Evolutionary conservation across 2,329 filamentous ascomycete species (phyloP), one percentile per base, ranked within the genome.

Genomic region (Neocatenulostroma microsporum): DNA sequence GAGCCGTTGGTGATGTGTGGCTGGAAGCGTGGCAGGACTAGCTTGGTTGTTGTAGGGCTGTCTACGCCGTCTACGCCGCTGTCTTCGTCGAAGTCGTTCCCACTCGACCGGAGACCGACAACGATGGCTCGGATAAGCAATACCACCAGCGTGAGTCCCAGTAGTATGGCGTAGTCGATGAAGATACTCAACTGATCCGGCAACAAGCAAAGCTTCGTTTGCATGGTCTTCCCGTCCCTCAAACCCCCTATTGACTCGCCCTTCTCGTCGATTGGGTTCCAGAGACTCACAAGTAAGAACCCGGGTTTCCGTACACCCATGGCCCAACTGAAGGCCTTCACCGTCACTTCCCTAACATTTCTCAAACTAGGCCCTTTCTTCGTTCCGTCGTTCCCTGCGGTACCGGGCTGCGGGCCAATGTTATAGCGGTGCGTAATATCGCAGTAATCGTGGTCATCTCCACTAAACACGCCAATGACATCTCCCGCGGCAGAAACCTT

Each of bases 361-460:
- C 37, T 39, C 38, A 54, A 41, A 66, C 32, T 69, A 70, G 21
- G 7, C 6, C 23, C 17, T 13, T n/a, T 27, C 9, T 12, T 11
- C 9, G 23, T 18, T 13, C 23, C 33, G n/a, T 27, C 33, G 10
- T 36, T 24, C 26, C 19, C 13, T 9, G 37, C 11, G 5, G n/a
- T 11, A n/a, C 81, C 75, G 13, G 17, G 12, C 12, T 19, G 39
- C n/a, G n/a, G n/a, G 11, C 38, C 45, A 14, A 54, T 39, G 14
- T 57, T 58, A 47, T 55, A 57, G 9, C 78, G 76, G 60, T 98
- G 91, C 1, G 80, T 72, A 5, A 96, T 66, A 54, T 94, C 88
- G 63, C 91, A 98, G 64, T 96, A 95, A 64, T 98, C 91, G 64
- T 98, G 91, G 56, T 98, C 91, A 51, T 98, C 91, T 9, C 91